Evolutionary conservation across 257 asterid species (phyloP).

Genomic region (Galeopsis tetrahit): DNA sequence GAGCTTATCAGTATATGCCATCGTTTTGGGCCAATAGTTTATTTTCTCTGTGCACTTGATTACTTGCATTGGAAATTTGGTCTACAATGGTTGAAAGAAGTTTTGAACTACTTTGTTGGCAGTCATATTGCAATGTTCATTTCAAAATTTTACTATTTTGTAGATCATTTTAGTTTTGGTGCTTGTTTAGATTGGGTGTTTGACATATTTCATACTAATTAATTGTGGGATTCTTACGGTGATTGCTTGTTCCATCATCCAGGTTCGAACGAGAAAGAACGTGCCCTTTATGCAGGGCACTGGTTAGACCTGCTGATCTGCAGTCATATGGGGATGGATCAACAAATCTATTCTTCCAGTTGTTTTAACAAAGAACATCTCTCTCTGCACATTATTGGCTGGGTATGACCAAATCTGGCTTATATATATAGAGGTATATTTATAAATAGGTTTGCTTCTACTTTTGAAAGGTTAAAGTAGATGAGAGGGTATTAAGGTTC

Average conservation of each 20-base stretch:
- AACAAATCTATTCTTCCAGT: conserved; percentile 68
- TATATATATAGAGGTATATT: conserved; percentile 20
- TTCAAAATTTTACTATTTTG: background rate
- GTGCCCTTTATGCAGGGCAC: conserved; percentile 86
- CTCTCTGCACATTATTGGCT: conserved; percentile 7
- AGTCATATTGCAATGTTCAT: background rate
- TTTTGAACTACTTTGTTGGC: background rate
- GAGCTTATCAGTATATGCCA: background rate
- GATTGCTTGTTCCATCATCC: conserved; percentile 23
- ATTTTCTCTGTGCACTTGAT: background rate
- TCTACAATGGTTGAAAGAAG: background rate
- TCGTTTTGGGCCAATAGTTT: background rate
- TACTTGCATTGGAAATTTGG: background rate
- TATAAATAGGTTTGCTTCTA: conserved; percentile 15
- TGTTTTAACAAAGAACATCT: conserved; percentile 37
- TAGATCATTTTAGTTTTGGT: background rate
- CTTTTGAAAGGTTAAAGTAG: conserved; percentile 31
- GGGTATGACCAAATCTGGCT: conserved; percentile 10
- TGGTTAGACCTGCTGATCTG: conserved; percentile 83
- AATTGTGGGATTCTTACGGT: background rate
- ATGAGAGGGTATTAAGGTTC: conserved; percentile 28
- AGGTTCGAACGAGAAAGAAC: conserved; percentile 92
- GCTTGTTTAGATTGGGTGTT: background rate
- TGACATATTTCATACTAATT: background rate
- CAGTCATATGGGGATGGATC: conserved; percentile 89